Conservation (phyloP, 2,329 filamentous ascomycete genomes). For the Clonostachys rosea region DNA sequence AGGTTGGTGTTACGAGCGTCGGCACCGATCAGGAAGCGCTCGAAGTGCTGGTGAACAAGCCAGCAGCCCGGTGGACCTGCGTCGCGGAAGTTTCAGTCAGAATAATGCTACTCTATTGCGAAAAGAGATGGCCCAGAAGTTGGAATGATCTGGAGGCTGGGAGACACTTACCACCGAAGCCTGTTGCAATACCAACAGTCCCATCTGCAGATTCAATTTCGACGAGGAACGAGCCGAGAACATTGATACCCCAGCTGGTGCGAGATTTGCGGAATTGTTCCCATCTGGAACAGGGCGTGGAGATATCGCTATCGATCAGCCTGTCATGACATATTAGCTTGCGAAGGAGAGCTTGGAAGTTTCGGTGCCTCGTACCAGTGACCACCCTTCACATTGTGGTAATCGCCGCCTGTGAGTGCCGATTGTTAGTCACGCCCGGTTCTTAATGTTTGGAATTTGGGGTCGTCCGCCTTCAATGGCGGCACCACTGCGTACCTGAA, state of each 20-base stretch:
- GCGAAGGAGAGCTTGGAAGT: background rate
- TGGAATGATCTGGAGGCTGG: background rate
- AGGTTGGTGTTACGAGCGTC: conserved; percentile 90
- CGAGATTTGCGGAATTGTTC: conserved; percentile 82
- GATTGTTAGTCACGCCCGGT: background rate
- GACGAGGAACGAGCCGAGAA: conserved; percentile 85
- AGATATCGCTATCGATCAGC: conserved; percentile 89
- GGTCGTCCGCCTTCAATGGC: too few species aligned
- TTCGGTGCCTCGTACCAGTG: conserved; percentile 48
- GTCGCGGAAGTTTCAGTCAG: background rate
- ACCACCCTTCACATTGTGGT: conserved; percentile 82
- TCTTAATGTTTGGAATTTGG: background rate
- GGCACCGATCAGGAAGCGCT: conserved; percentile 82
- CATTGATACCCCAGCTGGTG: conserved; percentile 94
- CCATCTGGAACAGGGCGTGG: conserved; percentile 87
- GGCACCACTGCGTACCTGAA: conserved; percentile 31
- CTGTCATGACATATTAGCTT: conserved; percentile 38
- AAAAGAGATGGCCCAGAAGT: background rate
- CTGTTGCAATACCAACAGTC: conserved; percentile 90
- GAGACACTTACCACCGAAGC: conserved; percentile 65
- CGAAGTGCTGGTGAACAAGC: conserved; percentile 90
- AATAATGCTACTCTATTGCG: too few species aligned
- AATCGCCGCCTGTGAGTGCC: conserved; percentile 63
- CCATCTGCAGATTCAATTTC: conserved; percentile 87
- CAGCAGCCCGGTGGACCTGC: conserved; percentile 83